Evolutionary conservation across 1,284 basidiomycete genomes (phyloP), one percentile per base, ranked within the genome.

Genomic region (Cutaneotrichosporon cutaneum): DNA sequence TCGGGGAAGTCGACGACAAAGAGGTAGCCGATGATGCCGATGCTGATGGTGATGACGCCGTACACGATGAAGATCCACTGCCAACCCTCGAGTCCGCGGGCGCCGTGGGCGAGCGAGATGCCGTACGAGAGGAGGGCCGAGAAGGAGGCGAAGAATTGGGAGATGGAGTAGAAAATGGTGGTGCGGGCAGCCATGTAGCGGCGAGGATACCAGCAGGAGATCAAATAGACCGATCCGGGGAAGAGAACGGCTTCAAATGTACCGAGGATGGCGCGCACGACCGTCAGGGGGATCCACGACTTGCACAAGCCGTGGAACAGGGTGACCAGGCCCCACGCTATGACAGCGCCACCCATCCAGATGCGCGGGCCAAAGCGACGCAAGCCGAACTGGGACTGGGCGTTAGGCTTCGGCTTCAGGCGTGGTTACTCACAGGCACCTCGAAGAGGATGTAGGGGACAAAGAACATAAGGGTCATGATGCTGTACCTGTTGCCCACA

Each of bases 131-230:
- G 56, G 18, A 44, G 60, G 22, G 60, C 44, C 10, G 52, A 60
- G 39, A 58, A 58, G 33, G 55, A 58, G n/a, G 56, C 55, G 16
- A 65, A 30, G 52, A 59, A 58, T 13, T 66, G 56, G 10, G 61
- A 62, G 2, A 44, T 39, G 47, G 55, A 39, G 56, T 65, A 65
- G 58, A 65, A 62, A 45, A 48, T 32, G 5, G 60, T 61, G 54
- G 63, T 68, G 22, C 64, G 64, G 24, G 32, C 73, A 56, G 81
- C 78, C 56, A 78, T 77, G 66, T 81, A 77, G 56, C 72, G 72
- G 22, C 82, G 77, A 1, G 79, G 78, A 69, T 82, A 83, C 81
- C 63, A 82, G 35, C 72, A 76, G 8, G 79, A 75, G 60, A 82
- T 77, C 24, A 83, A 71, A 24, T 51, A 81, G 4, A 79, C 77